Evolutionary conservation across 768 basidiomycete species (phyloP), one percentile per base, ranked within the genome.

Genomic region (Cystofilobasidium macerans): DNA sequence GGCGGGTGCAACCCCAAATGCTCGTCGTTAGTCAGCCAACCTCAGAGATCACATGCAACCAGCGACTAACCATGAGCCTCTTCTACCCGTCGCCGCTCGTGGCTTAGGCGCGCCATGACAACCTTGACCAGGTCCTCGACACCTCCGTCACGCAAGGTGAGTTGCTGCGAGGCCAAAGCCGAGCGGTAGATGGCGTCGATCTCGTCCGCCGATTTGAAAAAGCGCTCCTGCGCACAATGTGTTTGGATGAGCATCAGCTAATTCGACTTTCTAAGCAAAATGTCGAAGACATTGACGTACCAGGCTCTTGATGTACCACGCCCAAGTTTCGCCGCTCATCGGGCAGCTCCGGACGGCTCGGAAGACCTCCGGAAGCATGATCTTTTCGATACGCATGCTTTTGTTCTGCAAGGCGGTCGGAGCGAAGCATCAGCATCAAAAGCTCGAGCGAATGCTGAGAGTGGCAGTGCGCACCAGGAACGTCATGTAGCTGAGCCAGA

Each of bases 271-370:
- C n/a, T 24, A n/a, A 22, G 24, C 26, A 16, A 57, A n/a, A n/a
- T n/a, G n/a, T n/a, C n/a, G n/a, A n/a, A n/a, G 26, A 16, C 14
- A 12, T 54, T 38, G 61, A 38, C 81, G 69, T 62, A 87, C 89
- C 76, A 87, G 71, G 69, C 82, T 81, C 43, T 86, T 83, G 16
- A 91, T 83, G 73, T 87, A 88, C 47, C 84, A 80, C 7, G 87
- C 84, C 85, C 86, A 88, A 20, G 88, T 77, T 71, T 87, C 86
- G 24, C 89, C 89, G 38, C 82, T 87, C 22, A 79, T 81, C 45
- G 89, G 88, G 0, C 85, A 83, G 71, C 88, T 89, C 65, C 86
- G 81, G 13, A 82, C 73, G 14, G 87, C 88, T 47, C 60, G 60
- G 53, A 47, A 51, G 59, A 57, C 54, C n/a, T 56, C 35, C 9